Conservation (phyloP, 1,139 yeast genomes). For the Scheffersomyces segobiensis region DNA sequence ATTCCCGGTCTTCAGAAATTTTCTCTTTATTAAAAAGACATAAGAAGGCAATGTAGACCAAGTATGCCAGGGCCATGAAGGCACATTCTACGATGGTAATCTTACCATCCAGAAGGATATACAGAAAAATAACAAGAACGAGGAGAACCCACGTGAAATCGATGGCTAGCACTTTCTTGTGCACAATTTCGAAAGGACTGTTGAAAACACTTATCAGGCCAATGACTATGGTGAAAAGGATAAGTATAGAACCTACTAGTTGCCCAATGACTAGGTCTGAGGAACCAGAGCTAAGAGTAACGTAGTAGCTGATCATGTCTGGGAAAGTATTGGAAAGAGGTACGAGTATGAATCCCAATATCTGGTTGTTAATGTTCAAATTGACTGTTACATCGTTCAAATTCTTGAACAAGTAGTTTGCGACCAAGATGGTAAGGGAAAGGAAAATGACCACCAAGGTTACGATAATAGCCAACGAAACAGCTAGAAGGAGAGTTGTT, state of each 20-base stretch:
- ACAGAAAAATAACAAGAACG: constrained; percentile 39
- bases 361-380: constrained; percentile 29
- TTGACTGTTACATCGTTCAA: constrained; percentile 29
- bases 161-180: constrained; percentile 22
- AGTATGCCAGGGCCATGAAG: constrained; percentile 41
- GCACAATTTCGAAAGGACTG: constrained; percentile 23
- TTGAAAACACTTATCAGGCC: constrained; percentile 34
- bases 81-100: constrained; percentile 48
- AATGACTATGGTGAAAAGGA: constrained; percentile 37
- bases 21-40: constrained; percentile 9
- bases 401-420: constrained; percentile 35
- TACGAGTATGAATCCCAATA: constrained; percentile 36
- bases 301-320: constrained; percentile 39
- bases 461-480: constrained; percentile 18
- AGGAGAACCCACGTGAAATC: constrained; percentile 36
- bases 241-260: constrained; percentile 38
- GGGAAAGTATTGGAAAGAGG: constrained; percentile 45
- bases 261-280: constrained; percentile 44
- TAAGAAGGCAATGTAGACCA: constrained; percentile 30
- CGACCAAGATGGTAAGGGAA: constrained; percentile 35
- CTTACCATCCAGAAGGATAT: constrained; percentile 51
- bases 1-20: constrained; percentile 4
- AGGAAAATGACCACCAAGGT: constrained; percentile 20
- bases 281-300: constrained; percentile 31
- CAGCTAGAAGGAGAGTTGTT: constrained; percentile 6